phyloP scores from a whole-genome alignment of 192 early-diverging fungal genomes.

The Obelidium mucronatum region DNA sequence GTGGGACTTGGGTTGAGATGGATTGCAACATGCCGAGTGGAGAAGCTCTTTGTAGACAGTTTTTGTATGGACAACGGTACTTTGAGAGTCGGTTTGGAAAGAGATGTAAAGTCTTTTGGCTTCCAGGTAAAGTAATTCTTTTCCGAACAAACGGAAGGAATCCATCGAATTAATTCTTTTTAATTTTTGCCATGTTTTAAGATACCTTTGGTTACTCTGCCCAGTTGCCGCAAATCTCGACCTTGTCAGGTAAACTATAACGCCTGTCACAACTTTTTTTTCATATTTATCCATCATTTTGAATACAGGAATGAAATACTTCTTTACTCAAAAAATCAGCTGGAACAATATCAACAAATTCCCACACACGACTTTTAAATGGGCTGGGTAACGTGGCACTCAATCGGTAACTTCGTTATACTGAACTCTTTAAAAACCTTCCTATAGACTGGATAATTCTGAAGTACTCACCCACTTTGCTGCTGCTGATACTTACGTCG shows the following conservation, averaged over 20 bases:
- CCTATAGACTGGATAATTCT: constrained; percentile 82
- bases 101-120: constrained; percentile 79
- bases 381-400: constrained; percentile 82
- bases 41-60: constrained; percentile 93
- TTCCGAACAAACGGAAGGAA: no score
- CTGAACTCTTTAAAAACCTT: no score
- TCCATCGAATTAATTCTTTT: no score
- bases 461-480: constrained; percentile 88
- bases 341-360: constrained; percentile 99
- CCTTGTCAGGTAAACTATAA: constrained; percentile 57
- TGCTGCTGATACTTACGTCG: constrained; percentile 87
- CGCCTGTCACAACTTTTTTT: no score
- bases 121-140: constrained; percentile 78
- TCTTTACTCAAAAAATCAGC: constrained; percentile 98
- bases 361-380: constrained; percentile 94
- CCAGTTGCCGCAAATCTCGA: constrained; percentile 90
- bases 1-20: constrained; percentile 98
- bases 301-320: constrained; percentile 73
- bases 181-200: constrained; percentile 60
- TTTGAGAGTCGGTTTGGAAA: constrained; percentile 71
- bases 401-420: no score
- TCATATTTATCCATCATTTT: not conserved
- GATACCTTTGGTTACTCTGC: constrained; percentile 43
- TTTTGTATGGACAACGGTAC: constrained; percentile 91
- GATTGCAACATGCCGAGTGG: constrained; percentile 98